Evolutionary conservation across 257 asterid species (phyloP).

Genomic region (Nicotiana obtusifolia): DNA sequence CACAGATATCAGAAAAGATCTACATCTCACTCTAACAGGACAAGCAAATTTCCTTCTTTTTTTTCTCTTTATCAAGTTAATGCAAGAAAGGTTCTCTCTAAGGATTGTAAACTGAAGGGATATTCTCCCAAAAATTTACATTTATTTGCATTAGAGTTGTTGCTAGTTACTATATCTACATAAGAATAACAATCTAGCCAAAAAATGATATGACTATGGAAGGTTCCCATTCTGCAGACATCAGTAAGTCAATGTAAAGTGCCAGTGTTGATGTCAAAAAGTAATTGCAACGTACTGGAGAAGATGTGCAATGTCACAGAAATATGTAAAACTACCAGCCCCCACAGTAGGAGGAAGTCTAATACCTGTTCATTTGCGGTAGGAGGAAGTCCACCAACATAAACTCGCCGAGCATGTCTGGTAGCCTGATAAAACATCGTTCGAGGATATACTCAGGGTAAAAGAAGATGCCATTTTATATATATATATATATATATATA

Average conservation of each 20-base stretch:
- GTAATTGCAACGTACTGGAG: not conserved
- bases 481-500: no score
- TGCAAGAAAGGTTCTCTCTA: not conserved
- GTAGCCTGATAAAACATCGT: constrained; percentile 64
- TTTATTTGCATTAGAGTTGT: not conserved
- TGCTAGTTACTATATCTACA: not conserved
- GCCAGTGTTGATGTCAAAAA: not conserved
- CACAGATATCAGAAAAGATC: not conserved
- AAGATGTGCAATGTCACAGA: not conserved
- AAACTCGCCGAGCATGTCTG: constrained; percentile 91
- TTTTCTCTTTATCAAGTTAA: no score
- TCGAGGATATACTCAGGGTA: not conserved
- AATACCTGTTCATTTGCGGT: constrained; percentile 92
- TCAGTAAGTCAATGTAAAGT: not conserved
- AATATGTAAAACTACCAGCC: not conserved
- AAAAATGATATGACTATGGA: not conserved
- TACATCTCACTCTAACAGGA: not conserved
- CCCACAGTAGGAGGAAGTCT: not conserved
- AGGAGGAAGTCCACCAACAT: constrained; percentile 97
- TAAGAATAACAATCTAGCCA: not conserved
- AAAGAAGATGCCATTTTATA: not conserved
- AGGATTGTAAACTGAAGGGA: not conserved
- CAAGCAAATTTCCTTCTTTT: not conserved
- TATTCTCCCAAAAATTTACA: not conserved
- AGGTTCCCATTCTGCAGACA: not conserved